Conservation (phyloP, 257 asterid genomes). For the Ilex aquifolium region DNA sequence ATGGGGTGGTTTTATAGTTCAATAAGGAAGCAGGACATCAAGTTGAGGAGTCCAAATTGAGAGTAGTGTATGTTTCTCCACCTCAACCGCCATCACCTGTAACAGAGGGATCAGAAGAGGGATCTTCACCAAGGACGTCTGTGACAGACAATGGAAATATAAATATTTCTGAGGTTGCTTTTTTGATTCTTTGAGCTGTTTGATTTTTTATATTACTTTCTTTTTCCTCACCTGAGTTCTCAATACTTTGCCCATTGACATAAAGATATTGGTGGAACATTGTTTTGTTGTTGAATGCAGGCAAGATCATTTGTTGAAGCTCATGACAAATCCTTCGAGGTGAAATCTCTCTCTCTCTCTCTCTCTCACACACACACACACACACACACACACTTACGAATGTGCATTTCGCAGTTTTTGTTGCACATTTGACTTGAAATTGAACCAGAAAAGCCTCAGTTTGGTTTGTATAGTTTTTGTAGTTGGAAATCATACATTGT, state of each 20-base stretch:
- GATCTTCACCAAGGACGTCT: constrained; percentile 39
- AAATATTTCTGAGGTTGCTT: constrained; percentile 35
- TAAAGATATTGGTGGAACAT: constrained; percentile 13
- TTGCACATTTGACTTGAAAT: background rate
- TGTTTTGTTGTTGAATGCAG: constrained; percentile 20
- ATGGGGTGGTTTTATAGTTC: constrained; percentile 35
- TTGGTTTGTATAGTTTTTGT: background rate
- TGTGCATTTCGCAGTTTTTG: background rate
- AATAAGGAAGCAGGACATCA: constrained; percentile 49
- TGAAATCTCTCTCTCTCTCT: constrained; percentile 14
- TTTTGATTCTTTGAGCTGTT: background rate
- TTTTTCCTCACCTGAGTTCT: background rate
- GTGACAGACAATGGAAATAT: constrained; percentile 29
- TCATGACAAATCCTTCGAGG: constrained; percentile 52
- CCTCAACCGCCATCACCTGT: constrained; percentile 67
- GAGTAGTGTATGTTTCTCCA: constrained; percentile 57
- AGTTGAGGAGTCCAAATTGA: constrained; percentile 73
- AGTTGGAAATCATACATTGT: background rate
- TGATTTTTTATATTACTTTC: constrained; percentile 1
- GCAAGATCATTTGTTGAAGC: constrained; percentile 39
- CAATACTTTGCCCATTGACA: background rate
- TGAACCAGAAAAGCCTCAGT: background rate
- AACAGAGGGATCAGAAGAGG: constrained; percentile 69
- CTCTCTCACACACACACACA: constrained; percentile 2
- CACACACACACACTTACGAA: background rate